These are phyloP conservation scores for Malassezia globosa DNA, from an alignment of 1,284 basidiomycete genomes.

Conservation along the genomic window DNA sequence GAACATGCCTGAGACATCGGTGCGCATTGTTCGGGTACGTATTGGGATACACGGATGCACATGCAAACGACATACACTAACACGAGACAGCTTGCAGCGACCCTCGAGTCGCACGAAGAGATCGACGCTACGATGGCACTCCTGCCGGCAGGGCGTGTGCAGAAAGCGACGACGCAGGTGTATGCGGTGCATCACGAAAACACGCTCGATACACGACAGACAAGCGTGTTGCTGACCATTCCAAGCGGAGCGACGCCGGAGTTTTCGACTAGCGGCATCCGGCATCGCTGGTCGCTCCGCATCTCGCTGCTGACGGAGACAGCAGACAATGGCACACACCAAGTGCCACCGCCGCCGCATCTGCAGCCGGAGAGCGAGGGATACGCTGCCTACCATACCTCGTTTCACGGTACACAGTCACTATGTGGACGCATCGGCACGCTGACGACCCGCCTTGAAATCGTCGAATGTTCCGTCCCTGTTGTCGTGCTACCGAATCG, in stretches of 20 bases:
- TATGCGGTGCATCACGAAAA: slow-evolving; percentile 38
- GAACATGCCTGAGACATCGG: slow-evolving; percentile 23
- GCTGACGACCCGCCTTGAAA: slow-evolving; percentile 22
- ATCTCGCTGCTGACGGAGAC: slow-evolving; percentile 34
- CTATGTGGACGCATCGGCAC: slow-evolving; percentile 3
- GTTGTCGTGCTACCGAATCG: slow-evolving; percentile 34
- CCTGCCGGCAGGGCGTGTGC: slow-evolving; percentile 24
- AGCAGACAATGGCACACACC: slow-evolving; percentile 2
- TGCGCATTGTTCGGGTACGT: slow-evolving; percentile 34
- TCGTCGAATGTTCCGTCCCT: slow-evolving; percentile 43
- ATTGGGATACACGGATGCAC: too few relatives aligned
- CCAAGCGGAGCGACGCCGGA: slow-evolving; percentile 39
- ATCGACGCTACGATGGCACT: slow-evolving; percentile 30
- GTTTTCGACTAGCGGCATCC: slow-evolving; percentile 38
- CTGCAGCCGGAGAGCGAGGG: slow-evolving; percentile 26
- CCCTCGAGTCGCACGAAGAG: slow-evolving; percentile 41
- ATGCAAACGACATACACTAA: background rate
- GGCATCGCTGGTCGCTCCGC: slow-evolving; percentile 33
- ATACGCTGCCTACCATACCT: slow-evolving; percentile 32
- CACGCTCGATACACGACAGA: slow-evolving; percentile 34
- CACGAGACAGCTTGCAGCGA: slow-evolving; percentile 31
- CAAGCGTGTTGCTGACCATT: slow-evolving; percentile 26
- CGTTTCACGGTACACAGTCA: slow-evolving; percentile 21
- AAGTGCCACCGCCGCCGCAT: slow-evolving; percentile 25
- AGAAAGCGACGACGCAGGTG: slow-evolving; percentile 25